Conservation (phyloP, 768 basidiomycete species). For the Lentinula sp. region DNA sequence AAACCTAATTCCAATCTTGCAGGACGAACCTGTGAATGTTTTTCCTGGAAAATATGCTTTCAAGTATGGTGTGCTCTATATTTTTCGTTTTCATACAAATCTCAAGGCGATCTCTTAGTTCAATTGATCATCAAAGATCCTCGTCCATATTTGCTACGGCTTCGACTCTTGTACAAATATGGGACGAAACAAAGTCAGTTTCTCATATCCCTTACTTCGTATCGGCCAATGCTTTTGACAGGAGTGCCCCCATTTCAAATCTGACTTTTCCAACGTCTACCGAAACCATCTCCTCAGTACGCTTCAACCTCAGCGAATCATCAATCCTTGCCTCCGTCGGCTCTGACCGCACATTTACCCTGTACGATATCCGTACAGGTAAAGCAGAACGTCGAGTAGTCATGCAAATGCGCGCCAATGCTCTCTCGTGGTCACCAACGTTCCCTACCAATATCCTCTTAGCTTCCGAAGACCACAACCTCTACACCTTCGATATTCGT, state of each 20-base stretch:
- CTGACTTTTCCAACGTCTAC: constrained; percentile 82
- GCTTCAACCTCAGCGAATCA: constrained; percentile 92
- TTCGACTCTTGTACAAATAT: constrained; percentile 89
- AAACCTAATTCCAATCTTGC: constrained; percentile 6
- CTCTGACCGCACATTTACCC: constrained; percentile 89
- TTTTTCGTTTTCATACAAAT: neutral
- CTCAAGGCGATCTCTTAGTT: constrained; percentile 36
- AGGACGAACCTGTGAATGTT: constrained; percentile 58
- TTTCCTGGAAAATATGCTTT: constrained; percentile 87
- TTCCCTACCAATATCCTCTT: constrained; percentile 88
- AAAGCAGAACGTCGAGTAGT: constrained; percentile 90
- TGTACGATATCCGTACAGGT: constrained; percentile 95
- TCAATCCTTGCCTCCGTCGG: constrained; percentile 94
- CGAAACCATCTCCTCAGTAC: constrained; percentile 83
- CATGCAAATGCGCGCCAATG: constrained; percentile 93
- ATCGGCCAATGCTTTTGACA: constrained; percentile 19
- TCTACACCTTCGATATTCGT: constrained; percentile 96
- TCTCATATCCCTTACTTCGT: neutral
- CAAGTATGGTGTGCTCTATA: constrained; percentile 51
- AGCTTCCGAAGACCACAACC: constrained; percentile 97
- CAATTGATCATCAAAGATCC: constrained; percentile 89
- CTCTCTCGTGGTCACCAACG: constrained; percentile 93
- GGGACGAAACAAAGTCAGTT: constrained; percentile 94
- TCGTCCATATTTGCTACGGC: constrained; percentile 93
- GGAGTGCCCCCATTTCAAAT: constrained; percentile 81